Base-by-base conservation (phyloP, 371 early-diverging fungal species). In the Syncephalastrum contaminatum region DNA sequence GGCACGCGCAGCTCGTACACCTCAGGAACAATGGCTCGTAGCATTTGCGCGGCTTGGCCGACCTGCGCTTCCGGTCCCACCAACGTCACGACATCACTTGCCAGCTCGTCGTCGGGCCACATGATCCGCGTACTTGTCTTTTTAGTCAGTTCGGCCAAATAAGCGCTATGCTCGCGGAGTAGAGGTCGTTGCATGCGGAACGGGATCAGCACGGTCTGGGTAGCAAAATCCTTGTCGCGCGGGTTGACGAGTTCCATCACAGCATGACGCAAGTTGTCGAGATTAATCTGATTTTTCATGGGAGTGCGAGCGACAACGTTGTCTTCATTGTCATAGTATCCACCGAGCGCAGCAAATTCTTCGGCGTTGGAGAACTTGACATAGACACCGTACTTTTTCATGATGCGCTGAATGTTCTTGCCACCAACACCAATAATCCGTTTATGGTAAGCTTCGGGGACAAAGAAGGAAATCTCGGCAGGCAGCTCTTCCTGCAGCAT, bases 341-440 rank as follows among this genome's bases (percentile, higher is more conserved):
- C 93, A 7, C 92, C 92, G 5, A 90, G 60, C 1, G 77, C 72
- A 15, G 85, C 84, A 65, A 84, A 88, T 59, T 93, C 94, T 50
- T 91, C 91, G 0, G 88, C 82, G 53, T 88, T 91, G 30, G 87
- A 86, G 65, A 95, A 95, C 69, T 95, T 97, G 54, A 97, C 93
- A 63, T 93, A 95, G 3, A 97, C 96, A 19, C 94, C 95, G 61
- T 87, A 93, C 60, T 92, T 90, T 56, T 94, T 97, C 97, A 97
- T 97, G 64, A 95, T 93, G 45, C 88, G 79, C 60, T 95, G 95
- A 55, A 97, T 95, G 71, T 93, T 92, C 66, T 93, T 95, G 59
- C 97, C 97, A 4, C 93, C 93, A 16, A 89, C 91, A 20, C 97
- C 97, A 60, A 97, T 97, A 59, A 97, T 93, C 19, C 94, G 86